These are phyloP conservation scores for Verticillium zaregamsianum DNA, from an alignment of 2,329 filamentous ascomycete genomes.

Conservation along the genomic window DNA sequence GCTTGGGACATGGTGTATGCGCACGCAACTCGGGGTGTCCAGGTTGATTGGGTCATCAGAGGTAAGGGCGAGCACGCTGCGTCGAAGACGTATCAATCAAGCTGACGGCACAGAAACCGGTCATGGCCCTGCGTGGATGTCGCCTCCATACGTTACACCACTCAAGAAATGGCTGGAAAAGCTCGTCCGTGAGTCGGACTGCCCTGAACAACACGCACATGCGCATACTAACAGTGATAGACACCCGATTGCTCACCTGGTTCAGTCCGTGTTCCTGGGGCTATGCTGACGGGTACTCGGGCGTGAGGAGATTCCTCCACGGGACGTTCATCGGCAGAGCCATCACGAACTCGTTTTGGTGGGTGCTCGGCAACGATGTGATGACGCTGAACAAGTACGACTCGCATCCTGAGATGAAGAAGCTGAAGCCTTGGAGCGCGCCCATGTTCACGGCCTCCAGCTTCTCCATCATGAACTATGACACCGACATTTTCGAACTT, in stretches of 20 bases:
- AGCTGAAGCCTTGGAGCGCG: conserved; percentile 48
- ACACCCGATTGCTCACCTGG: conserved; percentile 65
- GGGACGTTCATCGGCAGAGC: conserved; percentile 51
- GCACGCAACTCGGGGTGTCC: conserved; percentile 49
- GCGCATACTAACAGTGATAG: conserved; percentile 16
- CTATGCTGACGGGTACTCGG: conserved; percentile 53
- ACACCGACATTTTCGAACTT: conserved; percentile 52
- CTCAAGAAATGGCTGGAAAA: conserved; percentile 66
- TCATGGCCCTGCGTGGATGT: conserved; percentile 56
- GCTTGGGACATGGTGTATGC: conserved; percentile 63
- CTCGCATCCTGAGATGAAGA: conserved; percentile 45
- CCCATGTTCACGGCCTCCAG: conserved; percentile 50
- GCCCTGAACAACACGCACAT: too few species aligned
- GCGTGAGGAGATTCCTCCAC: conserved; percentile 52
- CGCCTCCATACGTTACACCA: conserved; percentile 59
- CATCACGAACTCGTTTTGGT: conserved; percentile 55
- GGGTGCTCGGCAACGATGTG: conserved; percentile 51
- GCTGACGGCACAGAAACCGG: conserved; percentile 31
- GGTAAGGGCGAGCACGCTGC: conserved; percentile 21
- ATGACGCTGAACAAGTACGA: conserved; percentile 50
- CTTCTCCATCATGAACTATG: conserved; percentile 58
- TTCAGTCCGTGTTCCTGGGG: conserved; percentile 74
- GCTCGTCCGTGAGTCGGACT: conserved; percentile 44
- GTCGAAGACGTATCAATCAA: background rate
- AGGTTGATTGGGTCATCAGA: conserved; percentile 59